phyloP scores from a whole-genome alignment of 345 rosid genomes.

The Arabis alpina region DNA sequence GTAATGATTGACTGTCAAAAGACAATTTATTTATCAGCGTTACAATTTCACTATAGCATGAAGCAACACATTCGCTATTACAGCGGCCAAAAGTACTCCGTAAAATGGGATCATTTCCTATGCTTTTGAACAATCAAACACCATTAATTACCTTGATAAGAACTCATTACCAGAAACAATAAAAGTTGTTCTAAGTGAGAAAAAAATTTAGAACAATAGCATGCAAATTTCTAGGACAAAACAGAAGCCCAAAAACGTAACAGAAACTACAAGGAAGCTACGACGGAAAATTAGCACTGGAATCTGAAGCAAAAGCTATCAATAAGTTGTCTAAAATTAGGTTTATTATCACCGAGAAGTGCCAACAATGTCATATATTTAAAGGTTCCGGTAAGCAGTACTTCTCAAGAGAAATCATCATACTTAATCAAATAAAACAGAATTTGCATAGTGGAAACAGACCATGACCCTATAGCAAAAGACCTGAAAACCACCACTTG shows the following conservation, averaged over 20 bases:
- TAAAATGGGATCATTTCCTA: not conserved
- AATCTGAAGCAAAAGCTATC: not conserved
- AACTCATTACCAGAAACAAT: conserved; percentile 9
- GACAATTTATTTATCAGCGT: not conserved
- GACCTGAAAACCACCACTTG: conserved; percentile 1
- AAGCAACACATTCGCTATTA: conserved; percentile 12
- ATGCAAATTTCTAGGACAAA: conserved; percentile 16
- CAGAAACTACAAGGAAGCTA: not conserved
- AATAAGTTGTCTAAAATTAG: not conserved
- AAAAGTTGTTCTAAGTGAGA: not conserved
- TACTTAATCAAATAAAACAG: not conserved
- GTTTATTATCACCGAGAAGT: not conserved
- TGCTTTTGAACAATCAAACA: conserved; percentile 7
- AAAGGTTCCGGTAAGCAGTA: conserved; percentile 6
- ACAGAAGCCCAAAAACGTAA: not conserved
- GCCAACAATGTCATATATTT: not conserved
- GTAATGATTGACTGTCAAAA: conserved; percentile 76
- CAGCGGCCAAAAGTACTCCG: conserved; percentile 7
- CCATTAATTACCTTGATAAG: not conserved
- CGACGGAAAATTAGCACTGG: not conserved
- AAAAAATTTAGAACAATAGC: not conserved
- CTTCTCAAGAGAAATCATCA: not conserved
- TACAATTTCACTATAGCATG: conserved; percentile 3
- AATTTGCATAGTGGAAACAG: not conserved
- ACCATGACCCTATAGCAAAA: not conserved